Evolutionary conservation across 2,329 filamentous ascomycete genomes (phyloP).

Genomic region (Aspergillus transmontanensis): DNA sequence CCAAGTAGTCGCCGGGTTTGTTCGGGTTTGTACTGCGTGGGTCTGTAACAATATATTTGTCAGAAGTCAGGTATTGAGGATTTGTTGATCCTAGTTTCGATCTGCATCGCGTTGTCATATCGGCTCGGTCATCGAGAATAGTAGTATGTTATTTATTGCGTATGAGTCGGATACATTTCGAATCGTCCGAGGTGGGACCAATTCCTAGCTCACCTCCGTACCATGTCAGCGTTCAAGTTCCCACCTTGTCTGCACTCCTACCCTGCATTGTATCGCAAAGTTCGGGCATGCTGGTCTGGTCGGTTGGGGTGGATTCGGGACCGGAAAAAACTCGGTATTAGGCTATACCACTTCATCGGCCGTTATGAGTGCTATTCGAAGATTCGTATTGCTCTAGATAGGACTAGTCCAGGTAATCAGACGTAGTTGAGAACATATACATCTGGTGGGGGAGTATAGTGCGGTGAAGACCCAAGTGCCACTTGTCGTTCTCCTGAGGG

Average conservation of each 20-base stretch:
- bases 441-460: background rate
- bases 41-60: background rate
- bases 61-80: background rate
- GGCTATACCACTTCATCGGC: background rate
- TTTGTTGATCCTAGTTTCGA: background rate
- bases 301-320: background rate
- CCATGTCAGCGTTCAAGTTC: background rate
- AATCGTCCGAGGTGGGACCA: background rate
- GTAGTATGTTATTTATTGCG: background rate
- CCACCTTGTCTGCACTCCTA: background rate
- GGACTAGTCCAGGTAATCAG: background rate
- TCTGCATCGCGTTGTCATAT: background rate
- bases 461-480: background rate
- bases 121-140: background rate
- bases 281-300: background rate
- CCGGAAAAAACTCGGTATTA: background rate
- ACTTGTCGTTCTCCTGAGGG: background rate
- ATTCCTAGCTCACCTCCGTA: background rate
- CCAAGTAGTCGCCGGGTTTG: background rate
- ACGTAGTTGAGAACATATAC: background rate
- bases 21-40: background rate
- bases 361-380: background rate
- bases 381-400: background rate
- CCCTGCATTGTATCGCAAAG: background rate
- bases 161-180: background rate